phyloP scores from a whole-genome alignment of 768 basidiomycete species.

The Fomitopsis serialis region DNA sequence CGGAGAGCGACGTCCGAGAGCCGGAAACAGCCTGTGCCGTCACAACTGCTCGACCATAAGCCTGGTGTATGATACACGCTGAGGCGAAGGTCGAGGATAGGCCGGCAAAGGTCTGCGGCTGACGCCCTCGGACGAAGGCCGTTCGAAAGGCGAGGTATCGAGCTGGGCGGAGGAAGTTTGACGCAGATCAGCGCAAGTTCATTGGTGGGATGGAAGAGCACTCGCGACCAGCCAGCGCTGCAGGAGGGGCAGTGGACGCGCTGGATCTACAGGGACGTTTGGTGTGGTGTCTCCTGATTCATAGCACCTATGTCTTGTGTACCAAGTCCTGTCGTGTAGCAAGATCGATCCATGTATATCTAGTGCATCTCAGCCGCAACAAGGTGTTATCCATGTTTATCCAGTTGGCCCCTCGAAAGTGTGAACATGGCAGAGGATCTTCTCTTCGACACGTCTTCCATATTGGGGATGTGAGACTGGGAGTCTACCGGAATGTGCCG shows the following conservation, averaged over 20 bases:
- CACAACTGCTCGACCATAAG: neutral
- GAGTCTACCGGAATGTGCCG: slow-evolving; percentile 29
- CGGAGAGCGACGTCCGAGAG: neutral
- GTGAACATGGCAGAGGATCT: too few relatives aligned
- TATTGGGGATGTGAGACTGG: slow-evolving; percentile 1
- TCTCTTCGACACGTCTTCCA: too few relatives aligned
- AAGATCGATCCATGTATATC: too few relatives aligned
- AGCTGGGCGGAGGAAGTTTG: neutral
- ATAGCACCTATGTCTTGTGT: neutral
- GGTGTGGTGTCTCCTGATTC: neutral
- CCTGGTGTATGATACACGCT: neutral
- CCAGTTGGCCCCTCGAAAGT: too few relatives aligned
- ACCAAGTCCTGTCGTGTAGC: neutral
- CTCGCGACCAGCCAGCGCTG: neutral
- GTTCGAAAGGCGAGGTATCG: neutral
- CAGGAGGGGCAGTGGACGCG: neutral
- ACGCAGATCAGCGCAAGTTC: neutral
- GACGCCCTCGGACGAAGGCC: neutral
- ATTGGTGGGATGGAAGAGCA: neutral
- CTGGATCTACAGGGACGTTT: neutral
- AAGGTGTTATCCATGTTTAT: too few relatives aligned
- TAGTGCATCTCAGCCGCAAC: too few relatives aligned
- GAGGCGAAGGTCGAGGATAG: neutral
- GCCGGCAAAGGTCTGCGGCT: neutral
- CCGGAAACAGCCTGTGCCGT: neutral